Percentiles rank a stretch among this genome's conserved stretches.
phyloP scores from a whole-genome alignment of 495 filamentous ascomycete species.

The Penicillium lividum region DNA sequence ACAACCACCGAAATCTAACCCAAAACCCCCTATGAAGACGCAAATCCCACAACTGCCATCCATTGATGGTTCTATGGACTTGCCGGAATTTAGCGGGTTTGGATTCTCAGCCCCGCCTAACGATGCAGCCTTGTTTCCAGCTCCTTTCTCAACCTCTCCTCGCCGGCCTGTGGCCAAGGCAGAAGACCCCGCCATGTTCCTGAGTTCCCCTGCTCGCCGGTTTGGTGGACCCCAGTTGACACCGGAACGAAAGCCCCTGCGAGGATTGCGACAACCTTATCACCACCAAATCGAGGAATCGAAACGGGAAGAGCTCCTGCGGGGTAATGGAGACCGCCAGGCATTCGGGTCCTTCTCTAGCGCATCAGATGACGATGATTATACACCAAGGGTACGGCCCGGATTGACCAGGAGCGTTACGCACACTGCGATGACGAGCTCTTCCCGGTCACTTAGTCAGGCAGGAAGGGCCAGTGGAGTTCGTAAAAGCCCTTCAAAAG shows the following conservation, averaged over 20 bases:
- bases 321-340: slow-evolving; percentile 21
- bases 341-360: slow-evolving; percentile 14
- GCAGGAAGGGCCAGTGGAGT: slow-evolving; percentile 40
- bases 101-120: slow-evolving; percentile 33
- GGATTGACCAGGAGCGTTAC: slow-evolving; percentile 62
- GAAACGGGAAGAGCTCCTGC: slow-evolving; percentile 52
- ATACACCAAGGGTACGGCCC: slow-evolving; percentile 49
- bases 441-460: slow-evolving; percentile 31
- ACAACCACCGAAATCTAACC: slow-evolving; percentile 6
- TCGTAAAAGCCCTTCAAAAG: slow-evolving; percentile 48
- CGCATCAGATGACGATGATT: slow-evolving; percentile 43
- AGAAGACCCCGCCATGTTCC: slow-evolving; percentile 58
- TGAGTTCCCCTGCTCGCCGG: slow-evolving; percentile 52
- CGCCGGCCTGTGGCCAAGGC: slow-evolving; percentile 40
- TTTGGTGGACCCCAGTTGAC: slow-evolving; percentile 46
- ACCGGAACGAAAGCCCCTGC: slow-evolving; percentile 32
- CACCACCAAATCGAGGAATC: slow-evolving; percentile 60
- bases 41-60: slow-evolving; percentile 44
- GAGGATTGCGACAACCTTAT: slow-evolving; percentile 52
- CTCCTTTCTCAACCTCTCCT: slow-evolving; percentile 50
- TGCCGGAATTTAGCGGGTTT: slow-evolving; percentile 41
- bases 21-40: slow-evolving; percentile 11
- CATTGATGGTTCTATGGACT: slow-evolving; percentile 41
- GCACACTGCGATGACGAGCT: slow-evolving; percentile 35
- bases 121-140: slow-evolving; percentile 46